A percentile compares a stretch with the other conserved stretches of the same genome.
phyloP scores from a whole-genome alignment of 305 asterid species.

The Fraxinus dipetala region DNA sequence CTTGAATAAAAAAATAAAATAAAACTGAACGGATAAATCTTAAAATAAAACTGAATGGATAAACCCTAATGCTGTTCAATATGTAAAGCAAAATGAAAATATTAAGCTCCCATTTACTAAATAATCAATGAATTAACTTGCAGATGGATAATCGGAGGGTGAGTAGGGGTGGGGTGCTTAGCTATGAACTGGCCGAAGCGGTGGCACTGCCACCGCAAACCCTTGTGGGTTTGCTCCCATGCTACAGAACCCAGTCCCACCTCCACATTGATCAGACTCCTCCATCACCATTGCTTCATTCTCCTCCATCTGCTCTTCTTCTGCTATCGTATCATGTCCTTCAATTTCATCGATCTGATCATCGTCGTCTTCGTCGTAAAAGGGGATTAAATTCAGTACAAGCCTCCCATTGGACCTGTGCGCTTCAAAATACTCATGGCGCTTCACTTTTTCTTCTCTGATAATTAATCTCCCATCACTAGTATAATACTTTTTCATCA shows the following conservation, averaged over 20 bases:
- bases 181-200: slow-evolving; percentile 30
- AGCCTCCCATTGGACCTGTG: slow-evolving; percentile 62
- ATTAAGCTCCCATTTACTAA: not conserved
- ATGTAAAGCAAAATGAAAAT: not conserved
- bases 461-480: slow-evolving; percentile 47
- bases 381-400: slow-evolving; percentile 46
- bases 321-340: not conserved
- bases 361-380: slow-evolving; percentile 11
- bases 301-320: not conserved
- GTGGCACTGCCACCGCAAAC: slow-evolving; percentile 25
- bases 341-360: not conserved
- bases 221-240: slow-evolving; percentile 31
- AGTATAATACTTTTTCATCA: slow-evolving; percentile 46
- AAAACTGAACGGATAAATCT: not conserved
- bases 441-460: slow-evolving; percentile 37
- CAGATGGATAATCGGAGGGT: not conserved
- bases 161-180: not conserved
- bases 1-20: not conserved
- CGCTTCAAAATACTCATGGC: slow-evolving; percentile 53
- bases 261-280: slow-evolving; percentile 19
- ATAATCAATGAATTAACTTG: not conserved
- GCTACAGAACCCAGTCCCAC: slow-evolving; percentile 26
- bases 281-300: slow-evolving; percentile 11
- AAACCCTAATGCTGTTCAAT: not conserved
- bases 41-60: not conserved